Conservation (phyloP, 1,284 basidiomycete species). For the Phellopilus nigrolimitatus region DNA sequence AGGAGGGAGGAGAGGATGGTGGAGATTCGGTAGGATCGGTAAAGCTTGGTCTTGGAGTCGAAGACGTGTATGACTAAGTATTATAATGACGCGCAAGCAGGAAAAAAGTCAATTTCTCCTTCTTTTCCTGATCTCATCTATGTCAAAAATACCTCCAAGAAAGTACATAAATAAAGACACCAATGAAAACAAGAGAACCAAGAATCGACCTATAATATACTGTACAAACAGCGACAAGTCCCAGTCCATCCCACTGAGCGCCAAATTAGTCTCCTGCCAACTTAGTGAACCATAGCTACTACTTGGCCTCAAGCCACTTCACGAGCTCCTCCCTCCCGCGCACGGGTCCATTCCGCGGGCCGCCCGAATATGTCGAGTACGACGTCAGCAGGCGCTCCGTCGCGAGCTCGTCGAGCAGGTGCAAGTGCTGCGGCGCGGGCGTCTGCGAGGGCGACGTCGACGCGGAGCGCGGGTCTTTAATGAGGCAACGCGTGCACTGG, state of each 20-base stretch:
- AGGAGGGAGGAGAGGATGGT: too few species aligned
- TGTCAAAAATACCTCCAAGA: too few species aligned
- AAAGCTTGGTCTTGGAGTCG: too few species aligned
- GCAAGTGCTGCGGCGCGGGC: constrained; percentile 44
- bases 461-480: constrained; percentile 34
- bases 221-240: too few species aligned
- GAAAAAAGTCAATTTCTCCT: too few species aligned
- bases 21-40: too few species aligned
- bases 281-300: not conserved
- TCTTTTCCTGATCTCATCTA: too few species aligned
- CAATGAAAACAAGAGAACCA: too few species aligned
- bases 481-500: constrained; percentile 56
- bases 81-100: too few species aligned
- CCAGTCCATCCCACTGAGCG: not conserved
- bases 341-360: constrained; percentile 14
- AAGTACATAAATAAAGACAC: too few species aligned
- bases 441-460: constrained; percentile 52
- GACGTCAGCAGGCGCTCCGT: constrained; percentile 62
- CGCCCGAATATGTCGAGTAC: constrained; percentile 31
- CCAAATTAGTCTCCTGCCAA: not conserved
- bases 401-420: constrained; percentile 63
- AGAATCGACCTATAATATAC: too few species aligned
- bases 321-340: constrained; percentile 18
- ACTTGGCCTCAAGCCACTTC: constrained; percentile 20
- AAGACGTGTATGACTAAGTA: too few species aligned